Conservation (phyloP, 768 basidiomycete genomes). For the Sporobolomyces pararoseus region DNA sequence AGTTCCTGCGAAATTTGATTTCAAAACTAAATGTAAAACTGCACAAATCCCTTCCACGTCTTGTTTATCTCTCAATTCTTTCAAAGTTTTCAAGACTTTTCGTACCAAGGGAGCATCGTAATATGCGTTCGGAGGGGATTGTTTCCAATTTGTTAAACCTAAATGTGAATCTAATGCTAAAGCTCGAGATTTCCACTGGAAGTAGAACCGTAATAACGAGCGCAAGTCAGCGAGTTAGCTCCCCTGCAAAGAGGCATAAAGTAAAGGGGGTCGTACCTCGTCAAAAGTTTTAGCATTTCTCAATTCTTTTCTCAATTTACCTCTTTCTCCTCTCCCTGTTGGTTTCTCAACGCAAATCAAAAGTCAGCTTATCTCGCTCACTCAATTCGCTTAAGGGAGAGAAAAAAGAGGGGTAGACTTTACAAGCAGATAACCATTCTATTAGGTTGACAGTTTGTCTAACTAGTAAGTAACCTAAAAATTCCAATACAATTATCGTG, state of each 20-base stretch:
- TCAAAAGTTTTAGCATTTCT: constrained; percentile 71
- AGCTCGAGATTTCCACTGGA: constrained; percentile 82
- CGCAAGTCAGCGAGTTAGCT: not conserved
- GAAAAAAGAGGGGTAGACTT: constrained; percentile 30
- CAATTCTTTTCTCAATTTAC: constrained; percentile 67
- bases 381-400: no score
- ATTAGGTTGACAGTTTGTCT: constrained; percentile 90
- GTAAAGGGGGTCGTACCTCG: constrained; percentile 52
- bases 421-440: constrained; percentile 88
- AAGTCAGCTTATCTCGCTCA: no score
- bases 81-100: constrained; percentile 38
- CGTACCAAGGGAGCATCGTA: constrained; percentile 73
- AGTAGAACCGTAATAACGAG: not conserved
- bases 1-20: constrained; percentile 87
- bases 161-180: constrained; percentile 69
- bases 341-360: not conserved
- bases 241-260: not conserved
- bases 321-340: constrained; percentile 80
- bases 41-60: constrained; percentile 83
- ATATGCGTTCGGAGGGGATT: constrained; percentile 55
- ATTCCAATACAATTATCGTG: constrained; percentile 74
- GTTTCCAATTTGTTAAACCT: constrained; percentile 86
- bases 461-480: constrained; percentile 70
- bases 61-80: constrained; percentile 61
- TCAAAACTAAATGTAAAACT: constrained; percentile 82